Conservation (phyloP, 805 yeast genomes). For the Candida tallmaniae region DNA sequence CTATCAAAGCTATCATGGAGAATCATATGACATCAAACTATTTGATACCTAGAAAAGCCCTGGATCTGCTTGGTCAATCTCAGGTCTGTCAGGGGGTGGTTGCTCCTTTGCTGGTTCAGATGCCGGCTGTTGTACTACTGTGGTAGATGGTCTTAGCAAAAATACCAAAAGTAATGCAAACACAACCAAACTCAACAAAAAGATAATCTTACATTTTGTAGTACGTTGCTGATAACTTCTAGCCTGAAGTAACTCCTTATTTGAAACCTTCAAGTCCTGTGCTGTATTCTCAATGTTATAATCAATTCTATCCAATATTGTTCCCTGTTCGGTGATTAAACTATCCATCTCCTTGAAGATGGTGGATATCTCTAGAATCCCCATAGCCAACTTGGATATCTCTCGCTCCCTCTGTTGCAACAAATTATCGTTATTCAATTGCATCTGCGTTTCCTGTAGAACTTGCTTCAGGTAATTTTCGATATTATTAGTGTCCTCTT, state of each 20-base stretch:
- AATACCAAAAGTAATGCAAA: slow-evolving; percentile 67
- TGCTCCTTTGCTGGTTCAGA: too few relatives aligned
- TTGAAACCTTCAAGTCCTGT: slow-evolving; percentile 69
- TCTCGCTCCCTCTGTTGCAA: slow-evolving; percentile 81
- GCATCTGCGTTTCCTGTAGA: slow-evolving; percentile 21
- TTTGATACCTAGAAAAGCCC: too few relatives aligned
- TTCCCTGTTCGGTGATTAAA: slow-evolving; percentile 92
- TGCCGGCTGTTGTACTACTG: too few relatives aligned
- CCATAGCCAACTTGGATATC: slow-evolving; percentile 86
- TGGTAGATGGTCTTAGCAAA: slow-evolving; percentile 53
- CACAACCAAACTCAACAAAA: slow-evolving; percentile 67
- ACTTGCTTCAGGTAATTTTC: slow-evolving; percentile 37
- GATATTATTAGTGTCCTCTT: slow-evolving; percentile 22
- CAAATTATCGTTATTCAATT: slow-evolving; percentile 18
- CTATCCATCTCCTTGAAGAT: slow-evolving; percentile 91
- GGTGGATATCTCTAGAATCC: slow-evolving; percentile 87
- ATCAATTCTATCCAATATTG: slow-evolving; percentile 88
- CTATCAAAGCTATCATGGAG: too few relatives aligned
- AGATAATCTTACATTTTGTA: slow-evolving; percentile 83
- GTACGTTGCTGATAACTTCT: slow-evolving; percentile 80
- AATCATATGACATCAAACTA: too few relatives aligned
- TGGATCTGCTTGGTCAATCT: too few relatives aligned
- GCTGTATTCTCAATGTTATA: slow-evolving; percentile 83
- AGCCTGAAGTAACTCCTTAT: slow-evolving; percentile 72
- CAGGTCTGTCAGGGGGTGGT: slow-evolving; percentile 29